These are phyloP conservation scores for Starmera quercuum DNA, from an alignment of 805 yeast genomes.

Conservation along the genomic window DNA sequence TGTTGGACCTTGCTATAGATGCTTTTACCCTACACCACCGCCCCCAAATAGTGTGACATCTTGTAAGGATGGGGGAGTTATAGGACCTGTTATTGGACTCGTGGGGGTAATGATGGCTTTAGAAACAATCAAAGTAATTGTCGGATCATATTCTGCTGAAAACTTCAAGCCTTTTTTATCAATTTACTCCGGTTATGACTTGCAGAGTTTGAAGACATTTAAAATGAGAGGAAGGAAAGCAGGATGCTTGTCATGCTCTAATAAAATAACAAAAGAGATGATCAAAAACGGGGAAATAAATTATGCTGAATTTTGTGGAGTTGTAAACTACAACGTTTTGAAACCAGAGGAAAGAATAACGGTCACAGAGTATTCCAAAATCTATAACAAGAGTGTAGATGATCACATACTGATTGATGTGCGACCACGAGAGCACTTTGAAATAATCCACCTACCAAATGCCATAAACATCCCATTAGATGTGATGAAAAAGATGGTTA, in stretches of 20 bases:
- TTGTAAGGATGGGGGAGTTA: conserved; percentile 89
- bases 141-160: conserved; percentile 42
- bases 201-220: conserved; percentile 61
- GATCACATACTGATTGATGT: conserved; percentile 57
- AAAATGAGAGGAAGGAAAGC: conserved; percentile 66
- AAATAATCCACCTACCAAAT: conserved; percentile 51
- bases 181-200: conserved; percentile 60
- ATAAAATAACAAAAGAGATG: conserved; percentile 37
- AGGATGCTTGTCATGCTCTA: conserved; percentile 55
- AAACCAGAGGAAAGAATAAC: conserved; percentile 38
- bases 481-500: conserved; percentile 28
- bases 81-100: conserved; percentile 94
- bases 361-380: conserved; percentile 26
- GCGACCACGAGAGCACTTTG: conserved; percentile 70
- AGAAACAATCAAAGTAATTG: conserved; percentile 72
- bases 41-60: conserved; percentile 73
- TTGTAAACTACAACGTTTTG: conserved; percentile 36
- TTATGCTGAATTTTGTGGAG: conserved; percentile 76
- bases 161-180: conserved; percentile 63
- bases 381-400: conserved; percentile 2
- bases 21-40: conserved; percentile 89
- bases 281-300: conserved; percentile 44
- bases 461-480: conserved; percentile 61
- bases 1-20: conserved; percentile 87
- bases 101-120: conserved; percentile 86